Percentiles rank a stretch among this genome's conserved stretches.
Conservation (phyloP, 108 stramenopile genomes). For the Nannochloropsis salina region DNA sequence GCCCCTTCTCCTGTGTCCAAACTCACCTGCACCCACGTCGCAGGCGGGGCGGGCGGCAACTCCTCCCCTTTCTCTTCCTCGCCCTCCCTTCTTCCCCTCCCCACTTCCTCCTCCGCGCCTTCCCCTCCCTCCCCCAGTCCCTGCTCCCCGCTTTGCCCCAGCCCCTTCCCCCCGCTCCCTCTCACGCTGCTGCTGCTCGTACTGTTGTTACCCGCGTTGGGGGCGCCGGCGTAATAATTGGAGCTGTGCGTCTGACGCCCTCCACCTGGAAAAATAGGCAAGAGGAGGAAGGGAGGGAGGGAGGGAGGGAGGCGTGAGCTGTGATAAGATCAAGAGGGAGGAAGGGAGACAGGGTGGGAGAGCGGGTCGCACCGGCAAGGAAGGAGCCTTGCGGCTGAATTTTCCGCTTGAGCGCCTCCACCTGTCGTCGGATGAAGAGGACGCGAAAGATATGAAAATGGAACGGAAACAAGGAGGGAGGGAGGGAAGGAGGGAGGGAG, state of each 20-base stretch:
- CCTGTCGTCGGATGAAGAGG: too few species aligned
- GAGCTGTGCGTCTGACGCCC: background rate
- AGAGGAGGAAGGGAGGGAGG: background rate
- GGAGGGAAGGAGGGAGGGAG: background rate
- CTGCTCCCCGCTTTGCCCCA: background rate
- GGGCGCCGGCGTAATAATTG: background rate
- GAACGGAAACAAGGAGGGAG: background rate
- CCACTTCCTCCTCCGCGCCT: background rate
- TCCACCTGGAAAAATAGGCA: conserved; percentile 13
- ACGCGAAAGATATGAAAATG: too few species aligned
- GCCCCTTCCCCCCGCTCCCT: background rate
- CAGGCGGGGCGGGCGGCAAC: background rate
- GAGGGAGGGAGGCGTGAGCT: background rate
- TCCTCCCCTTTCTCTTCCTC: background rate
- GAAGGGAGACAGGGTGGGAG: background rate
- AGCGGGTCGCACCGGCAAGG: too few species aligned
- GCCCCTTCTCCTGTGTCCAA: background rate
- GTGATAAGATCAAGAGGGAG: background rate
- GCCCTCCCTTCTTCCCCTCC: background rate
- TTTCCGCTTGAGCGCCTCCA: too few species aligned
- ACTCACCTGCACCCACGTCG: conserved; percentile 16
- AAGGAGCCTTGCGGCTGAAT: too few species aligned
- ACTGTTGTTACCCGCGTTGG: background rate
- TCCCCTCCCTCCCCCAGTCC: background rate
- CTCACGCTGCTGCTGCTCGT: background rate